Evolutionary conservation across 2,329 filamentous ascomycete genomes (phyloP).

Genomic region (Stylonectria norvegica): DNA sequence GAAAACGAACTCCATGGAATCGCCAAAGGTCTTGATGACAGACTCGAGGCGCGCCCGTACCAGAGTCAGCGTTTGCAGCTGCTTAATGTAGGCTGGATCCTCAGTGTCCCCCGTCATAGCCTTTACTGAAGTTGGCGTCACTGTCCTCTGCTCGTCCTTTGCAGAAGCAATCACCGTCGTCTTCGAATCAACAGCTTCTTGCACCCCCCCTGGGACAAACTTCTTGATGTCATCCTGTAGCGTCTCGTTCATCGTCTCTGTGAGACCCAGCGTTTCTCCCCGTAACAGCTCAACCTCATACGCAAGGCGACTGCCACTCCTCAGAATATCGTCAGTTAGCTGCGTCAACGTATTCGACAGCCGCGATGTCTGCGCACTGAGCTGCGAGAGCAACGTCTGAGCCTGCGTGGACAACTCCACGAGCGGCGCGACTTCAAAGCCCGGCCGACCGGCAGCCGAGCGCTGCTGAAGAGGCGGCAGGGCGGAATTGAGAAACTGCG

Average conservation of each 20-base stretch:
- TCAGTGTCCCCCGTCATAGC: constrained; percentile 18
- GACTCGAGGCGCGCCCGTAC: constrained; percentile 82
- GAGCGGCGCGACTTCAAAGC: constrained; percentile 52
- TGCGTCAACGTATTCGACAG: constrained; percentile 79
- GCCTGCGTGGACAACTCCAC: constrained; percentile 77
- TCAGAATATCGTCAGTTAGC: constrained; percentile 89
- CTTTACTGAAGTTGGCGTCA: constrained; percentile 21
- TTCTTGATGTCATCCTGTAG: constrained; percentile 68
- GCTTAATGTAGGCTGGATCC: constrained; percentile 68
- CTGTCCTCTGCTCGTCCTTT: constrained; percentile 17
- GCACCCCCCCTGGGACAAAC: constrained; percentile 60
- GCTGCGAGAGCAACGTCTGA: constrained; percentile 78
- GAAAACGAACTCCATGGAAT: constrained; percentile 93
- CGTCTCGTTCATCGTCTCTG: constrained; percentile 71
- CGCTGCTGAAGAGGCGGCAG: constrained; percentile 64
- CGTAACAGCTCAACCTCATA: constrained; percentile 93
- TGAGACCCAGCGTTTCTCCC: constrained; percentile 80
- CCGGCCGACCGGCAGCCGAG: constrained; percentile 24
- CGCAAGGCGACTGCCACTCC: constrained; percentile 80
- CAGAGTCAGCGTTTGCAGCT: constrained; percentile 76
- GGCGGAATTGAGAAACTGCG: constrained; percentile 77
- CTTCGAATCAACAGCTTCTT: constrained; percentile 28
- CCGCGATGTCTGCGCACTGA: constrained; percentile 83
- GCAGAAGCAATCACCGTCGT: constrained; percentile 13
- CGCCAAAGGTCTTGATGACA: constrained; percentile 87